Evolutionary conservation across 768 basidiomycete species (phyloP), one percentile per base, ranked within the genome.

Genomic region (Coprinellus micaceus): DNA sequence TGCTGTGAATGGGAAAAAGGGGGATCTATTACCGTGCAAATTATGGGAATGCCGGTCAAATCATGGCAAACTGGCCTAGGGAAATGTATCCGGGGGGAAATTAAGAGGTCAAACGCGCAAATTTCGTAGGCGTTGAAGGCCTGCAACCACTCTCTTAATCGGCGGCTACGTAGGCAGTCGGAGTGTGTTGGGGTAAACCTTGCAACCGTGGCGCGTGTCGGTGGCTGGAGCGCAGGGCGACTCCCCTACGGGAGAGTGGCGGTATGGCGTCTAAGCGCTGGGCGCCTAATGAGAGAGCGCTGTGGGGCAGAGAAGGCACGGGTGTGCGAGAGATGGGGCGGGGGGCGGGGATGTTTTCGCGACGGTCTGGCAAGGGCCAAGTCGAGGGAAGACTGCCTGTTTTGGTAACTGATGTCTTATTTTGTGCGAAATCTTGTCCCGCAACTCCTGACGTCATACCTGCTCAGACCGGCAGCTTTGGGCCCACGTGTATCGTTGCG

Each of bases 361-460:
- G 17, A 37, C 36, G 9, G 36, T 37, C 17, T 17, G 17, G 17
- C 11, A 49, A 28, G 17, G 47, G 26, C 47, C 24, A 49, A 30
- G 24, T 49, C 12, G 26, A 49, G 15, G 13, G 28, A 21, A 46
- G 44, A 25, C 19, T 24, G 24, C 44, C 44, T 13, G 19, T 21
- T 46, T 24, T 46, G 44, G 44, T 24, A 49, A 49, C 26, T 26
- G 17, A 17, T 49, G 47, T 49, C 28, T 49, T 4, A 52, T 37
- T 37, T 24, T 39, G 36, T 15, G 21, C 17, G 36, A 54, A 47
- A 41, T 6, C 44, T 43, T 54, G n/a, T 39, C 36, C 52, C n/a
- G n/a, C n/a, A n/a, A 53, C n/a, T 19, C 3, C 19, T 56, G 54
- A 56, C 54, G 54, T 56, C 54, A 56, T 56, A 37, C n/a, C n/a